Evolutionary conservation across 495 filamentous ascomycete genomes (phyloP), one percentile per base, ranked within the genome.

Genomic region (Penicillium soppii): DNA sequence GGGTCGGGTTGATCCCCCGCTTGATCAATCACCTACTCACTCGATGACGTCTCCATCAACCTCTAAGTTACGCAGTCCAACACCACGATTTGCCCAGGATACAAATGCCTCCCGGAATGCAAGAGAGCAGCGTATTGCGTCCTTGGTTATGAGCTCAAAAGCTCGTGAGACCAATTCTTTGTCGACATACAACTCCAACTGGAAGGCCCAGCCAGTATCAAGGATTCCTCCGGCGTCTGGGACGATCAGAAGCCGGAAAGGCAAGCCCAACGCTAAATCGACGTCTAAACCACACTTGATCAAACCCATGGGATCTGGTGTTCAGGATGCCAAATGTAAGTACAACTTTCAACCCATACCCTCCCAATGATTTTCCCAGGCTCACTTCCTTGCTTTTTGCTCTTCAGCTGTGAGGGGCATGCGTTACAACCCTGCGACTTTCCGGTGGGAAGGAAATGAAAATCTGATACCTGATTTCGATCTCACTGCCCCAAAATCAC

Each of bases 381-480:
- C 10, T 3, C 4, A 32, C 15, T 21, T n/a, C 16, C 36, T 42
- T 26, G 54, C 45, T 57, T 46, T 50, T 16, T 8, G 10, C 43
- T 50, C 47, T 40, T 47, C 63, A 91, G 91, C 85, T 56, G 80
- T 95, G 48, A 91, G 94, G 59, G 94, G 91, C 44, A 98, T 98
- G 94, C 86, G 79, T 25, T 98, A 95, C 69, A 98, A 98, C 62
- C 89, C 94, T 1, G 65, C 68, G 13, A 85, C 85, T 1, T 91
- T 85, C 60, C 81, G 83, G 22, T 98, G 95, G 94, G 94, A 97
- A 72, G 94, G 94, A 32, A 98, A 98, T 58, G 94, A 97, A 63
- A 91, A 90, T 47, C 81, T 81, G 12, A 72, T 96, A 17, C 77
- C 75, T 33, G 82, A 83, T 9, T 97, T 97, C 65, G 89, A 94